Evolutionary conservation across 257 asterid species (phyloP).

Genomic region (Paraleonurus japonicus): DNA sequence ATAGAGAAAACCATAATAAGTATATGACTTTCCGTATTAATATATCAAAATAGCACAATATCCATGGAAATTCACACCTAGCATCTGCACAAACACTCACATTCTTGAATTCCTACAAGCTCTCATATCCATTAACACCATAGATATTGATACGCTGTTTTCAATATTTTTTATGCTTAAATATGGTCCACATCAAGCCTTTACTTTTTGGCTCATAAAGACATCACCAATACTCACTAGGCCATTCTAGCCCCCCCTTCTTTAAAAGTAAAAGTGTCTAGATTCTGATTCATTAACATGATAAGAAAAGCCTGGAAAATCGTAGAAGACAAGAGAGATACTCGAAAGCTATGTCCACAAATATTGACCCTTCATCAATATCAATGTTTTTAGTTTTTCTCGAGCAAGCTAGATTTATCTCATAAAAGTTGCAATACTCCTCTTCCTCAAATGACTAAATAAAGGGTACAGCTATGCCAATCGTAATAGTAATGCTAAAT

Average conservation of each 20-base stretch:
- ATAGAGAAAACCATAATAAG: too few species aligned
- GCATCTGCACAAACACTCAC: not conserved
- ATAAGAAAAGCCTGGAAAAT: conserved; percentile 15
- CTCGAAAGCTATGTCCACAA: conserved; percentile 1
- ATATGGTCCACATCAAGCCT: conserved; percentile 26
- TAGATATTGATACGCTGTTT: not conserved
- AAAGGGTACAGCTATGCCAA: not conserved
- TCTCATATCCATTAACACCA: not conserved
- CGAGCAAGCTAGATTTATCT: conserved; percentile 9
- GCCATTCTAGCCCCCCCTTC: conserved; percentile 21
- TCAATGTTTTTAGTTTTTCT: conserved; percentile 23
- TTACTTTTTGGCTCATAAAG: conserved; percentile 16
- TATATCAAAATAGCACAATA: not conserved
- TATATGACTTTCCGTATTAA: too few species aligned
- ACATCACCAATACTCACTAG: not conserved
- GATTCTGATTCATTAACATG: conserved; percentile 18
- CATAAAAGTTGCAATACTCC: not conserved
- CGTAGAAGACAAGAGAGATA: conserved; percentile 1
- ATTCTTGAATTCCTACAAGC: not conserved
- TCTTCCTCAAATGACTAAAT: not conserved
- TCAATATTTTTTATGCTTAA: not conserved
- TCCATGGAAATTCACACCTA: not conserved
- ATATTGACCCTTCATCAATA: conserved; percentile 15
- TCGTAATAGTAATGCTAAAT: not conserved
- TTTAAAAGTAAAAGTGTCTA: conserved; percentile 16